These are phyloP conservation scores for Elymus sibiricus DNA, from an alignment of 176 grass and related monocot species.

Conservation along the genomic window DNA sequence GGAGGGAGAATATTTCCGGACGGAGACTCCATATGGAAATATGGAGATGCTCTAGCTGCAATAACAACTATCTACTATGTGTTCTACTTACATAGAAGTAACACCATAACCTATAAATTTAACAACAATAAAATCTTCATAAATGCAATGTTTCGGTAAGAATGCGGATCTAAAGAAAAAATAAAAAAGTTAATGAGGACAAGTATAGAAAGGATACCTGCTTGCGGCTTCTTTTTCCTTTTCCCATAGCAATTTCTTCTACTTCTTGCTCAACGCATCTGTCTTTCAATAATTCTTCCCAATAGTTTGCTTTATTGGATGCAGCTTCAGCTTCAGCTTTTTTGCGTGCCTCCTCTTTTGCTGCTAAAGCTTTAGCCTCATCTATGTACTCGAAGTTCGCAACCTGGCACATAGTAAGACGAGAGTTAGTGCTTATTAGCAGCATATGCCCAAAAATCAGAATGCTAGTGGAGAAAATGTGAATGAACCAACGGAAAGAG, in stretches of 20 bases:
- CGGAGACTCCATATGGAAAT: not conserved
- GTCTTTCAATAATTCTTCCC: conserved; percentile 91
- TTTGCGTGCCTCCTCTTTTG: conserved; percentile 79
- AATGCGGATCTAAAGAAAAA: conserved; percentile 7
- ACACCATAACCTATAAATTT: not conserved
- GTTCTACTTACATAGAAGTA: conserved; percentile 7
- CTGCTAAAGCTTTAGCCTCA: conserved; percentile 85
- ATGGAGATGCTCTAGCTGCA: conserved; percentile 11
- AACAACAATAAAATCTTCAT: not conserved
- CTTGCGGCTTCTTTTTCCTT: conserved; percentile 99
- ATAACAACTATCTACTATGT: not conserved
- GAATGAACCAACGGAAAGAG: not conserved
- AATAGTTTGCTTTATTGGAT: conserved; percentile 68
- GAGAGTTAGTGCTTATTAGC: conserved; percentile 7
- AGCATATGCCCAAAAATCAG: conserved; percentile 1
- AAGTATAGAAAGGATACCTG: conserved; percentile 50
- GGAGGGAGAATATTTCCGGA: not conserved
- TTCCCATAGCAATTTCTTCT: conserved; percentile 95
- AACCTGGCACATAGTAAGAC: conserved; percentile 52
- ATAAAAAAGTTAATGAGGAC: not conserved
- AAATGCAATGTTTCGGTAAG: not conserved
- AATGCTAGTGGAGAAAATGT: not conserved
- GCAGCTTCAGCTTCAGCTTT: conserved; percentile 56
- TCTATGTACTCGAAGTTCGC: conserved; percentile 95
- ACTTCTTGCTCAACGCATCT: conserved; percentile 73